phyloP scores from a whole-genome alignment of 768 basidiomycete species.

The Tricholomella constricta region DNA sequence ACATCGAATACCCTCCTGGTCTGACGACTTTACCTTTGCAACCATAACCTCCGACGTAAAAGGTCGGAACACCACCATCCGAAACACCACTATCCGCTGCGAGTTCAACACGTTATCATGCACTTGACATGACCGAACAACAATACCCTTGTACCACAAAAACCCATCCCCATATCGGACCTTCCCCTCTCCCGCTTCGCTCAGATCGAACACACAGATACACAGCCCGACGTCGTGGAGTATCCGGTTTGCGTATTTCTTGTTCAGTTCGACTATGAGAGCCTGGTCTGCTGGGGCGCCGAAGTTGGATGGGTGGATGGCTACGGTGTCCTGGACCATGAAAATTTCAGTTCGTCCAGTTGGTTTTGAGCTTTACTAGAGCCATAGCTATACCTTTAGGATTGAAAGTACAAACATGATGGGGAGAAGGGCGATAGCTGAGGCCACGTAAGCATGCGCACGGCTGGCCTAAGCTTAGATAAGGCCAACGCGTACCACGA shows the following conservation, averaged over 20 bases:
- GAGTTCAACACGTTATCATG: too few relatives aligned
- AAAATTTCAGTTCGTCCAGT: background rate
- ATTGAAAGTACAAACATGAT: conserved; percentile 50
- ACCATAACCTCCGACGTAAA: conserved; percentile 89
- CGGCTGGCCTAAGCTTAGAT: too few relatives aligned
- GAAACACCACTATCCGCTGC: conserved; percentile 69
- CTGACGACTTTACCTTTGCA: conserved; percentile 86
- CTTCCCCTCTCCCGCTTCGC: conserved; percentile 86
- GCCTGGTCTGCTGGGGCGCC: conserved; percentile 76
- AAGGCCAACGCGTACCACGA: too few relatives aligned
- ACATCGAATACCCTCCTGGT: conserved; percentile 85
- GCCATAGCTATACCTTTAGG: conserved; percentile 36
- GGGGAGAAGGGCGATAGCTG: background rate
- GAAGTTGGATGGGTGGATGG: conserved; percentile 88
- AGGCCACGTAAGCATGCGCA: background rate
- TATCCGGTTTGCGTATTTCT: conserved; percentile 93
- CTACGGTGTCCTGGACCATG: conserved; percentile 85
- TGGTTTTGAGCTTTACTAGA: background rate
- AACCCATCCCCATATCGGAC: conserved; percentile 94
- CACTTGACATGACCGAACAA: too few relatives aligned
- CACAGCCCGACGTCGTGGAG: conserved; percentile 91
- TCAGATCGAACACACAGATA: conserved; percentile 86
- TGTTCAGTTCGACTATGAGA: conserved; percentile 84
- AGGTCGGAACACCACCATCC: conserved; percentile 89
- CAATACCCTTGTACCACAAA: conserved; percentile 89